Percentiles rank a stretch among this genome's conserved stretches.
phyloP scores from a whole-genome alignment of 768 basidiomycete species.

The Leccinum incarnatum region DNA sequence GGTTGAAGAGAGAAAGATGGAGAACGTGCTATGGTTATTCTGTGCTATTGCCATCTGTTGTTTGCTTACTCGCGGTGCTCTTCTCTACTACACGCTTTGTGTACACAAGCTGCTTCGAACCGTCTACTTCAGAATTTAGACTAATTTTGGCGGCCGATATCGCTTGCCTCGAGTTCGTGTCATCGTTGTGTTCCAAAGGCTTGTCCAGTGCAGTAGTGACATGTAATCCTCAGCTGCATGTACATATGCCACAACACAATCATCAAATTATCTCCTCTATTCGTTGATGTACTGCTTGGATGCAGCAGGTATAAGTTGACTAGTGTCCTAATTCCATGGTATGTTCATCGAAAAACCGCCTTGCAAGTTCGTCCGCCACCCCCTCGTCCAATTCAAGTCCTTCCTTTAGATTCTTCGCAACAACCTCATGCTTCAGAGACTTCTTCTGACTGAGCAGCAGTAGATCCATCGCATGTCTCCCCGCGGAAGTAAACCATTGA shows the following conservation, averaged over 20 bases:
- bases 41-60: conserved; percentile 23
- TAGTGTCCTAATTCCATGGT: conserved; percentile 4
- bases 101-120: conserved; percentile 2
- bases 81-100: conserved; percentile 6
- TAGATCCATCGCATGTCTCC: conserved; percentile 15
- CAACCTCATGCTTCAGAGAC: conserved; percentile 8
- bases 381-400: conserved; percentile 4
- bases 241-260: not conserved
- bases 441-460: conserved; percentile 8
- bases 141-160: not conserved
- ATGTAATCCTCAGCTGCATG: too few species aligned
- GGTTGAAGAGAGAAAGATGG: conserved; percentile 23
- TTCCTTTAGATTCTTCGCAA: conserved; percentile 14
- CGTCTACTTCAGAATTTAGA: conserved; percentile 7
- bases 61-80: conserved; percentile 8
- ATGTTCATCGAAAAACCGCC: conserved; percentile 14
- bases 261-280: not conserved
- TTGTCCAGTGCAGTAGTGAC: too few species aligned
- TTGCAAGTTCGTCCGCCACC: conserved; percentile 8
- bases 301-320: not conserved
- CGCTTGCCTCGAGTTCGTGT: not conserved
- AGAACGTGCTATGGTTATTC: conserved; percentile 25
- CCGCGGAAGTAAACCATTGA: conserved; percentile 18
- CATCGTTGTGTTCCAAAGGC: not conserved
- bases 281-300: not conserved